A percentile compares a stretch with the other conserved stretches of the same genome.
phyloP scores from a whole-genome alignment of 169 alveolate species.

The Plasmodium knowlesi region DNA sequence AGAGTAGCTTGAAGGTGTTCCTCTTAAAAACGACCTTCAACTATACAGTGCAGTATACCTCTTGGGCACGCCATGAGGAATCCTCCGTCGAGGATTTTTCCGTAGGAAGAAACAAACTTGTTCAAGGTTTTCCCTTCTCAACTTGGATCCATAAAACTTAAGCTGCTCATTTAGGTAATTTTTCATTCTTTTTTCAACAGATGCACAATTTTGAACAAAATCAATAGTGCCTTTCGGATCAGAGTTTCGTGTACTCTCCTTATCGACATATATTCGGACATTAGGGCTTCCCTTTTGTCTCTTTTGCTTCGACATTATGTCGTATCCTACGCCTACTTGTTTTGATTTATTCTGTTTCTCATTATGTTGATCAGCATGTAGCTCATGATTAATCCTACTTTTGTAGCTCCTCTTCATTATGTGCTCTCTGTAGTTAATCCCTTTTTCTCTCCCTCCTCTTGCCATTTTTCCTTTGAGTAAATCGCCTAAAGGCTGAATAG shows the following conservation, averaged over 20 bases:
- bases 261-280: neutral
- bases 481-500: neutral
- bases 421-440: neutral
- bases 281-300: neutral
- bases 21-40: neutral
- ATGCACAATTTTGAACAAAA: neutral
- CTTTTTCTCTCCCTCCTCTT: neutral
- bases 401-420: neutral
- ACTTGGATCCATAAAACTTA: constrained; percentile 19
- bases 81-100: neutral
- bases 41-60: constrained; percentile 2
- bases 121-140: constrained; percentile 20
- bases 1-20: neutral
- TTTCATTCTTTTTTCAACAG: constrained; percentile 19
- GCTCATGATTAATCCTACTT: neutral
- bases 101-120: neutral
- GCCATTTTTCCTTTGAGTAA: neutral
- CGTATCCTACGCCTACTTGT: neutral
- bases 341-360: neutral
- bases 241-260: neutral
- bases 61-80: neutral
- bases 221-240: constrained; percentile 2
- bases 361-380: neutral
- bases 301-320: neutral
- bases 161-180: constrained; percentile 55